Evolutionary conservation across 805 yeast genomes (phyloP).

Genomic region (Suhomyces emberorum): DNA sequence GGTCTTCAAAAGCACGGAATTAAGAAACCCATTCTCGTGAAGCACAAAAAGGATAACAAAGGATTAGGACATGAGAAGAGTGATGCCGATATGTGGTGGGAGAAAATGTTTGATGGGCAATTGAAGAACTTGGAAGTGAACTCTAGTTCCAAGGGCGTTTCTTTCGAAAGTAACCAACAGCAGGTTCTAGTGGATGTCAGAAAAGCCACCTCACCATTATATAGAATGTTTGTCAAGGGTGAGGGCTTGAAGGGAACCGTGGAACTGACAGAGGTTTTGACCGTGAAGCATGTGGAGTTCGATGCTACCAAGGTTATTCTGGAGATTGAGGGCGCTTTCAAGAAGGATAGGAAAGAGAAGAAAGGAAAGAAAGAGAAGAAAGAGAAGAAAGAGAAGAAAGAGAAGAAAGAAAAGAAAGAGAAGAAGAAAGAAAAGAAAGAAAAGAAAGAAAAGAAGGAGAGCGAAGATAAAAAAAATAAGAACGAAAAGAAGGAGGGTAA

Average conservation of each 20-base stretch:
- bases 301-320: constrained; percentile 16
- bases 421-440: constrained; percentile 24
- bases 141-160: constrained; percentile 33
- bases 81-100: constrained; percentile 96
- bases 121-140: constrained; percentile 69
- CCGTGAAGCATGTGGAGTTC: constrained; percentile 12
- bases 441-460: constrained; percentile 20
- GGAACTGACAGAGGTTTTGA: constrained; percentile 34
- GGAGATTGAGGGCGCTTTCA: constrained; percentile 14
- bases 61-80: constrained; percentile 82
- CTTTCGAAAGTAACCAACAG: constrained; percentile 52
- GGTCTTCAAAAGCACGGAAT: constrained; percentile 78
- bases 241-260: constrained; percentile 80
- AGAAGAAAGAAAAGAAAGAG: constrained; percentile 25
- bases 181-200: constrained; percentile 46
- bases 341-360: constrained; percentile 24
- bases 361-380: constrained; percentile 13
- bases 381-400: constrained; percentile 21
- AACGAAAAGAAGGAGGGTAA: constrained; percentile 20
- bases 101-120: constrained; percentile 89
- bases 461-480: constrained; percentile 20
- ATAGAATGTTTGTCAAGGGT: constrained; percentile 83
- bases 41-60: constrained; percentile 84
- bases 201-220: constrained; percentile 65
- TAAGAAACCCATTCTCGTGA: constrained; percentile 80